Percentiles rank a stretch among this genome's conserved stretches.
These are phyloP conservation scores for Yarrowia porcina DNA, from an alignment of 805 yeast genomes.

Conservation along the genomic window DNA sequence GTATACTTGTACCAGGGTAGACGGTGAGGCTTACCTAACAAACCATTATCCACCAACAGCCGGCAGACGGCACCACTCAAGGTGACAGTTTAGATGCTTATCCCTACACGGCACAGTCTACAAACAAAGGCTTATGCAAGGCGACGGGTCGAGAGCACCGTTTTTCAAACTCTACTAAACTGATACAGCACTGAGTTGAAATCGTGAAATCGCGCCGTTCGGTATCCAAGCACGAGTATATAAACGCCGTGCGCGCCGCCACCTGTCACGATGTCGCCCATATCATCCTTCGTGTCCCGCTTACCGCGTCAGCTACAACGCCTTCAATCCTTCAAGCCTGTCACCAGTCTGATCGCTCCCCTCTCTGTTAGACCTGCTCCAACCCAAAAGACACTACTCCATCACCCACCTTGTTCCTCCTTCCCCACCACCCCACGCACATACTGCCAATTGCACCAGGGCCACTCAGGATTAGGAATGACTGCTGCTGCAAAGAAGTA, in stretches of 20 bases:
- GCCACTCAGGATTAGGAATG: constrained; percentile 23
- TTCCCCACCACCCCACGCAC: constrained; percentile 18
- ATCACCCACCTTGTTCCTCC: neutral
- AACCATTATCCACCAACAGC: neutral
- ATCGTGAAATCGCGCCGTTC: constrained; percentile 1
- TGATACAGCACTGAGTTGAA: neutral
- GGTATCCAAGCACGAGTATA: neutral
- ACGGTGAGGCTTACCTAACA: neutral
- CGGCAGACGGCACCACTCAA: neutral
- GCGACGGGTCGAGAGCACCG: neutral
- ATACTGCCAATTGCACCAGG: constrained; percentile 26
- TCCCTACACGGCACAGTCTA: neutral
- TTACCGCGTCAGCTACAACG: constrained; percentile 11
- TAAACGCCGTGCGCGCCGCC: neutral
- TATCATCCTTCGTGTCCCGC: constrained; percentile 4
- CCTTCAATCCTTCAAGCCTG: neutral
- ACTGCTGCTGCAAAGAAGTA: constrained; percentile 22
- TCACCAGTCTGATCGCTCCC: neutral
- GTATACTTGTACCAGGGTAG: neutral
- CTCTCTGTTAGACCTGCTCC: neutral
- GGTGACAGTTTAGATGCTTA: neutral
- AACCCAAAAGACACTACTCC: constrained; percentile 7
- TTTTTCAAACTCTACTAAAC: constrained; percentile 10
- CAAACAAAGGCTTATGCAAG: constrained; percentile 27
- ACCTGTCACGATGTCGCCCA: neutral